Percentiles rank a stretch among this genome's conserved stretches.
These are phyloP conservation scores for Eremothecium coryli DNA, from an alignment of 1,139 yeast genomes.

Conservation along the genomic window DNA sequence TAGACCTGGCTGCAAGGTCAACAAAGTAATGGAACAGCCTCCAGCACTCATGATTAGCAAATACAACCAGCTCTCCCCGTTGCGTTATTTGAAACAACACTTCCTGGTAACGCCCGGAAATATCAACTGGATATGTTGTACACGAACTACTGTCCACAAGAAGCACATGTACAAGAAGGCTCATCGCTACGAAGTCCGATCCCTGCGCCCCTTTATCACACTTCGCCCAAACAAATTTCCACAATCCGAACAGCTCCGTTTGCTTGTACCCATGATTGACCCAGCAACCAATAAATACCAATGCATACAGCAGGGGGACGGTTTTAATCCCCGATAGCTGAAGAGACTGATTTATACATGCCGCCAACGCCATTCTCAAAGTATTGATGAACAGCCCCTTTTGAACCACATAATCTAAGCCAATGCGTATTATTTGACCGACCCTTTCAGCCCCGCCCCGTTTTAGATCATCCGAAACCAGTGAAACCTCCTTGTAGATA, in stretches of 20 bases:
- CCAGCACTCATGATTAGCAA: slow-evolving; percentile 10
- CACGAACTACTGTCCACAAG: slow-evolving; percentile 6
- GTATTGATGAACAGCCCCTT: too few relatives aligned
- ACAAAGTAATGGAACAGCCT: slow-evolving; percentile 13
- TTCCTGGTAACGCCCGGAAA: slow-evolving; percentile 12
- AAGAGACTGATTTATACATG: too few relatives aligned
- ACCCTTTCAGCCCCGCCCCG: background rate
- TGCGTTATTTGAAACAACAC: slow-evolving; percentile 9
- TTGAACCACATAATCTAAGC: background rate
- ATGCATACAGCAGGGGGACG: too few relatives aligned
- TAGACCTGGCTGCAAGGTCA: slow-evolving; percentile 9
- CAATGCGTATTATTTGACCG: background rate
- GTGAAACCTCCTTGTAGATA: background rate
- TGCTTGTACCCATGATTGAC: too few relatives aligned
- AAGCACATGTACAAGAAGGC: slow-evolving; percentile 7
- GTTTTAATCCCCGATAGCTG: too few relatives aligned
- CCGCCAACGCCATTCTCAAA: too few relatives aligned
- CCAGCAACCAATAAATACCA: too few relatives aligned
- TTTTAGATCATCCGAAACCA: background rate
- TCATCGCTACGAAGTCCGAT: slow-evolving; percentile 10
- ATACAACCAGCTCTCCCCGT: slow-evolving; percentile 3
- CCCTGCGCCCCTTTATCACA: slow-evolving; percentile 10
- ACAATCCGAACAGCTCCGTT: slow-evolving; percentile 6
- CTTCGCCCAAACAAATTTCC: slow-evolving; percentile 13
- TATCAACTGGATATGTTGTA: slow-evolving; percentile 6